Evolutionary conservation across 1,139 yeast genomes (phyloP).

Genomic region (Taphrina flavorubra): DNA sequence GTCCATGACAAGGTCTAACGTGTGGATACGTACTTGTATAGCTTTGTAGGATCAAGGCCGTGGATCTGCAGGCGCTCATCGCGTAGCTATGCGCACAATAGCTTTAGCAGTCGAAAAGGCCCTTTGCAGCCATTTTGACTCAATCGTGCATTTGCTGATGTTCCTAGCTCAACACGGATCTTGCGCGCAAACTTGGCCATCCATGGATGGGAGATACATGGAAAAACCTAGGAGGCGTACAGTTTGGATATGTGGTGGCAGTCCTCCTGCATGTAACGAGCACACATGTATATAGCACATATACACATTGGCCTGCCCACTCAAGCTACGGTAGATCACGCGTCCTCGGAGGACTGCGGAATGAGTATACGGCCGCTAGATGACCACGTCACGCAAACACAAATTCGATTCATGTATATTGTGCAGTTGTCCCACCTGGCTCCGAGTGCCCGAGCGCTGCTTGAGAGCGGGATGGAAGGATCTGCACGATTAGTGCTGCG

Average conservation of each 20-base stretch:
- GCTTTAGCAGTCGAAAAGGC: too few species aligned
- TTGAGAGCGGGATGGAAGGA: background rate
- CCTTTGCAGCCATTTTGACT: too few species aligned
- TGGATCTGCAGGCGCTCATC: too few species aligned
- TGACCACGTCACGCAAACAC: background rate
- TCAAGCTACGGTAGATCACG: background rate
- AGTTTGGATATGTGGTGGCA: conserved; percentile 1
- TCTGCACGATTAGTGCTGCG: background rate
- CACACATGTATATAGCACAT: background rate
- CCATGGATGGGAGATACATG: too few species aligned
- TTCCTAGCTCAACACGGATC: too few species aligned
- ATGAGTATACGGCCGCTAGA: background rate
- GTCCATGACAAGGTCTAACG: too few species aligned
- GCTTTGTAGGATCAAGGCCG: too few species aligned
- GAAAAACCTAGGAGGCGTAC: background rate
- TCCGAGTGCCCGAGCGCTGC: conserved; percentile 6
- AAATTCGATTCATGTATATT: background rate
- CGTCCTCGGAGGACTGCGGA: background rate
- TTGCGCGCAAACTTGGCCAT: too few species aligned
- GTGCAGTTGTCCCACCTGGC: background rate
- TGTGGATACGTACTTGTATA: too few species aligned
- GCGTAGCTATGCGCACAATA: too few species aligned
- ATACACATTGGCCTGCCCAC: too few species aligned
- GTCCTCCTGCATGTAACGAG: background rate
- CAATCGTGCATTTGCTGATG: too few species aligned